These are phyloP conservation scores for Ceratobasidium sp. DNA, from an alignment of 1,284 basidiomycete genomes.

Conservation along the genomic window DNA sequence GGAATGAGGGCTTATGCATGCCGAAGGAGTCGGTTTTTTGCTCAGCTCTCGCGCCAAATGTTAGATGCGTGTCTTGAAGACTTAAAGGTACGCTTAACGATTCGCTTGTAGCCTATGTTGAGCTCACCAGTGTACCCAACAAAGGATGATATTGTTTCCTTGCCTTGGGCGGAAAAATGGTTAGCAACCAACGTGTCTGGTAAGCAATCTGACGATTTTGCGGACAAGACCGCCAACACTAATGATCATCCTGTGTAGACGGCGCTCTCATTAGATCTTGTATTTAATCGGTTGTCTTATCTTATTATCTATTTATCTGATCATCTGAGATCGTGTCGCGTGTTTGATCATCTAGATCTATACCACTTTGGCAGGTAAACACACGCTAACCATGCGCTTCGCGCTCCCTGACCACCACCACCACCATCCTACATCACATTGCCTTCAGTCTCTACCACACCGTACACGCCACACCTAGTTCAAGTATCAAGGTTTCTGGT, in stretches of 20 bases:
- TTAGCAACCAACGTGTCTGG: background rate
- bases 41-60: background rate
- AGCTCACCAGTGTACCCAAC: too few species aligned
- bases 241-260: background rate
- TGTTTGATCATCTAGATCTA: background rate
- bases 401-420: background rate
- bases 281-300: background rate
- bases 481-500: too few species aligned
- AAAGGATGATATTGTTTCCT: background rate
- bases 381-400: background rate
- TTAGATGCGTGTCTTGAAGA: background rate
- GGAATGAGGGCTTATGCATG: constrained; percentile 6
- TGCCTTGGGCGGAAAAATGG: background rate
- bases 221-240: background rate
- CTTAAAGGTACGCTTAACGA: background rate
- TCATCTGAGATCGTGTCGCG: background rate
- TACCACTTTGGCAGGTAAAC: background rate
- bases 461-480: too few species aligned
- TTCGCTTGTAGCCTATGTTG: too few species aligned
- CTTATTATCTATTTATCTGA: background rate
- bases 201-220: background rate
- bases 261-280: background rate
- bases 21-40: background rate
- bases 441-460: too few species aligned
- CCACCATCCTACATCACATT: too few species aligned